Evolutionary conservation across 177 flowering plant species (phyloP).

Genomic region (Vitis hybrid): DNA sequence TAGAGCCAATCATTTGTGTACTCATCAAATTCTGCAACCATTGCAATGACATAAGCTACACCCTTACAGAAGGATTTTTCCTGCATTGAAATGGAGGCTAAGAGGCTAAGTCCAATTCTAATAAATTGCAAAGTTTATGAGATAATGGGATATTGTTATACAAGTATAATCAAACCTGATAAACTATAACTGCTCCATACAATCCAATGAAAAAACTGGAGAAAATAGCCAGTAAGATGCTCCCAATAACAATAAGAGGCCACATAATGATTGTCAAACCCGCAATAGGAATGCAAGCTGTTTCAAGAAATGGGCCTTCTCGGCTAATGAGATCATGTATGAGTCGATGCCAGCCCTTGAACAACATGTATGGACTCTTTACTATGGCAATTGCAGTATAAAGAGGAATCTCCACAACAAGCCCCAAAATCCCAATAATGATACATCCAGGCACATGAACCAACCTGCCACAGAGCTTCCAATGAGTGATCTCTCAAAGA

Average conservation of each 20-base stretch:
- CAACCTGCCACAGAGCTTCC: constrained; percentile 43
- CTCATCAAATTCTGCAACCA: constrained; percentile 96
- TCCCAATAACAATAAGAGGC: constrained; percentile 82
- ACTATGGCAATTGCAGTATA: constrained; percentile 67
- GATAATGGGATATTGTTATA: not conserved
- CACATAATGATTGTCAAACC: constrained; percentile 89
- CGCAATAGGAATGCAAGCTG: constrained; percentile 90
- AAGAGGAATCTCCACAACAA: constrained; percentile 78
- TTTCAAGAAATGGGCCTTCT: constrained; percentile 94
- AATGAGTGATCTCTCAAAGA: not conserved
- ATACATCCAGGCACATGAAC: constrained; percentile 78
- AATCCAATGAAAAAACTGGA: constrained; percentile 76
- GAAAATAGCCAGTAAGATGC: constrained; percentile 61
- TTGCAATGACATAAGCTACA: constrained; percentile 74
- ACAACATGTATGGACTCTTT: constrained; percentile 85
- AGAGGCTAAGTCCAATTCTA: not conserved
- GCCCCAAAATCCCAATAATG: constrained; percentile 68
- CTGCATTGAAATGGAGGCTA: constrained; percentile 32
- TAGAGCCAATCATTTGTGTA: constrained; percentile 95
- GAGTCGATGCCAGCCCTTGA: constrained; percentile 86
- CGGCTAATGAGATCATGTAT: constrained; percentile 78
- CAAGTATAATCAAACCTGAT: constrained; percentile 52
- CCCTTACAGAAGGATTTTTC: constrained; percentile 88
- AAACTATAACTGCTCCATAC: constrained; percentile 75
- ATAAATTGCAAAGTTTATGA: not conserved